These are phyloP conservation scores for Ceratobasidium sp. DNA, from an alignment of 1,284 basidiomycete species.

Conservation along the genomic window DNA sequence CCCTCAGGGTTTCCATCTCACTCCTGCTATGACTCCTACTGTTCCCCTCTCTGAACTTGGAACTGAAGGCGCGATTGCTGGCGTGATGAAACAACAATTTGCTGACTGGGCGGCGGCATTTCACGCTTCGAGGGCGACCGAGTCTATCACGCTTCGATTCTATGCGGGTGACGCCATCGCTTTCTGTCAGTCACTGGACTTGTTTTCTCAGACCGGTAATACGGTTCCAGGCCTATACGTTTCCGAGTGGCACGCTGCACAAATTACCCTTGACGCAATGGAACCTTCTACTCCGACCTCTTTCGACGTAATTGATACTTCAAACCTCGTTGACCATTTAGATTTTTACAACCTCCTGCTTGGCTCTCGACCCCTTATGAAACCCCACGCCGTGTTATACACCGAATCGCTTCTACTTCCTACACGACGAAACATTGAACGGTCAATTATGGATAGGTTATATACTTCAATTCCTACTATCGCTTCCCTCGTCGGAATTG, in stretches of 20 bases:
- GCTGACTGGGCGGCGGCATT: constrained; percentile 4
- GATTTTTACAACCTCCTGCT: neutral
- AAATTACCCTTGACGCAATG: neutral
- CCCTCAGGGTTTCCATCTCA: constrained; percentile 37
- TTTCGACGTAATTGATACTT: constrained; percentile 42
- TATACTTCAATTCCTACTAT: constrained; percentile 5
- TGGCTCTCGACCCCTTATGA: neutral
- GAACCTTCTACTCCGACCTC: constrained; percentile 35
- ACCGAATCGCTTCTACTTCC: neutral
- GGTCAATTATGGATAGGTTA: neutral
- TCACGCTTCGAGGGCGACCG: neutral
- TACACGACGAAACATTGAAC: neutral
- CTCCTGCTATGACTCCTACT: constrained; percentile 3
- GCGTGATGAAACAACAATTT: constrained; percentile 49
- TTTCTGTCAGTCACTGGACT: constrained; percentile 15
- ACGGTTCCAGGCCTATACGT: neutral
- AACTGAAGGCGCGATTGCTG: no score
- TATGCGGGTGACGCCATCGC: constrained; percentile 24
- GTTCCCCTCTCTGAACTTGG: neutral
- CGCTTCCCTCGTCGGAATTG: constrained; percentile 1
- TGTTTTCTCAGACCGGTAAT: neutral
- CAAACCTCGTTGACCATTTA: constrained; percentile 30
- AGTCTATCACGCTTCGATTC: constrained; percentile 11
- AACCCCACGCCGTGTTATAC: neutral
- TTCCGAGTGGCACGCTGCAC: constrained; percentile 12